These are phyloP conservation scores for Mycosphaerelloides madeirae DNA, from an alignment of 2,329 filamentous ascomycete genomes.

Conservation along the genomic window DNA sequence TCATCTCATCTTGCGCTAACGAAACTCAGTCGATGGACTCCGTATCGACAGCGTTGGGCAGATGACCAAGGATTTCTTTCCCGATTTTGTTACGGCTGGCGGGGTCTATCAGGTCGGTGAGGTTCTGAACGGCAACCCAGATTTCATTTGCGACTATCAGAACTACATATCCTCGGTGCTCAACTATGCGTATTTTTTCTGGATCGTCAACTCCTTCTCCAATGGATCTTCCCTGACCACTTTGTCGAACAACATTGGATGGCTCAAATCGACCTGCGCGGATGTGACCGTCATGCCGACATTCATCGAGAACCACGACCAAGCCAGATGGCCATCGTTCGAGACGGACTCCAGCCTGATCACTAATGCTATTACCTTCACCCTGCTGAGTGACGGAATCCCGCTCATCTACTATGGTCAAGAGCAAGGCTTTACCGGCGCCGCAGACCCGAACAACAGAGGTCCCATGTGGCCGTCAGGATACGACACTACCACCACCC, in stretches of 20 bases:
- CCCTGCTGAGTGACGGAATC: conserved; percentile 55
- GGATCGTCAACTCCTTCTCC: conserved; percentile 33
- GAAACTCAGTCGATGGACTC: conserved; percentile 49
- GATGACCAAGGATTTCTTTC: conserved; percentile 38
- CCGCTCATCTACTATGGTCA: conserved; percentile 61
- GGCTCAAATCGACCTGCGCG: conserved; percentile 29
- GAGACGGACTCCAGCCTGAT: conserved; percentile 52
- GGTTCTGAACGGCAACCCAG: conserved; percentile 36
- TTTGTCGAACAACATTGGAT: conserved; percentile 31
- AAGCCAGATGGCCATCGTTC: conserved; percentile 38
- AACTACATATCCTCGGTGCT: conserved; percentile 39
- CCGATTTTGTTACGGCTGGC: conserved; percentile 29
- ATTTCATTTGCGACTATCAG: conserved; percentile 38
- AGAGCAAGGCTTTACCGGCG: conserved; percentile 52
- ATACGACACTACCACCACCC: conserved; percentile 36
- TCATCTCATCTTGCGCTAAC: too few relatives aligned
- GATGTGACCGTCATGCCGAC: conserved; percentile 35
- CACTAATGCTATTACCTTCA: conserved; percentile 57
- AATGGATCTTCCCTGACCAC: conserved; percentile 32
- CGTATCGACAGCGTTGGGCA: conserved; percentile 33
- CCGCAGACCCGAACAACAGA: conserved; percentile 32
- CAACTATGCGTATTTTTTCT: conserved; percentile 42
- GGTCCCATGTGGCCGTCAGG: conserved; percentile 36
- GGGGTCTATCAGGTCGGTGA: conserved; percentile 42
- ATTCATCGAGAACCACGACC: conserved; percentile 36